These are phyloP conservation scores for Trichoderma simmonsii DNA, from an alignment of 2,329 filamentous ascomycete species.

Conservation along the genomic window DNA sequence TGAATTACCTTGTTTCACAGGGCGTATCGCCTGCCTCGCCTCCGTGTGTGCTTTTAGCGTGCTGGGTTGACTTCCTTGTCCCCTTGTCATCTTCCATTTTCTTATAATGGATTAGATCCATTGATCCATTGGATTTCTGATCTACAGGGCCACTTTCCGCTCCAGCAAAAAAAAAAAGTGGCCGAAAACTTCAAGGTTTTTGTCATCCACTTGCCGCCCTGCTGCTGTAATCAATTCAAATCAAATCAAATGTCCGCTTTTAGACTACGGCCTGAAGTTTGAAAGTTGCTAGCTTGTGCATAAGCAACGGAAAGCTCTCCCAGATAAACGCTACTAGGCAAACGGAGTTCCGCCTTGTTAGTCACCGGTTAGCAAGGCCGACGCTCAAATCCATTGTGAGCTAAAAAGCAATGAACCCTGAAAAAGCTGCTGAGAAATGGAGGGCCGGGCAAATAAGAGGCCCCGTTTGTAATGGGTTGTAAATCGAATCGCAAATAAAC, in stretches of 20 bases:
- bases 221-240: background rate
- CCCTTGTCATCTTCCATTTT: background rate
- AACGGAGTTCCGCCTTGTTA: background rate
- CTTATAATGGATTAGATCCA: background rate
- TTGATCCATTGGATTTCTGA: background rate
- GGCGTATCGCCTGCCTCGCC: background rate
- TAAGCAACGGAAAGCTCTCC: background rate
- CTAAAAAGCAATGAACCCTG: background rate
- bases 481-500: background rate
- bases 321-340: background rate
- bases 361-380: background rate
- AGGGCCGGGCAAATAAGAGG: background rate
- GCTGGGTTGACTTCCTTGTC: background rate
- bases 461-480: background rate
- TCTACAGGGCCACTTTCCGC: background rate
- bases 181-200: background rate
- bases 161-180: background rate
- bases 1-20: background rate
- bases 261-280: background rate
- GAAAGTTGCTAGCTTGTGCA: background rate
- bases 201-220: background rate
- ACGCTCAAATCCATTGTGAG: background rate
- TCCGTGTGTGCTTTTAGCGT: background rate
- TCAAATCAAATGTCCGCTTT: slow-evolving; percentile 4
- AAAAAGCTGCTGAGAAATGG: background rate